Base-by-base conservation (phyloP, 2,329 filamentous ascomycete genomes). In the Lecanicillium sp. region DNA sequence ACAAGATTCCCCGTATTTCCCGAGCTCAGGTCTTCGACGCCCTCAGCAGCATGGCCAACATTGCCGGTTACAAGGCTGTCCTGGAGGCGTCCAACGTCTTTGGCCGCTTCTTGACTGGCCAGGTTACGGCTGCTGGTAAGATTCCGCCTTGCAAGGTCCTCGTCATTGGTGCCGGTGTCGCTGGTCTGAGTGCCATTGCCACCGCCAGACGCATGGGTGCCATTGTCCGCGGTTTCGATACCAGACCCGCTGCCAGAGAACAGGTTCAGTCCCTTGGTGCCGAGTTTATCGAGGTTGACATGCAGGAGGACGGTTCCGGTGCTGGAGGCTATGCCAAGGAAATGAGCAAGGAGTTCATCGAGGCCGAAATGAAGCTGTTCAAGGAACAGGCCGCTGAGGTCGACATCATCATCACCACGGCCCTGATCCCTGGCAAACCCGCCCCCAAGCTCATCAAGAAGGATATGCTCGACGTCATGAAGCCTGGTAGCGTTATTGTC, bases 271-370 rank as follows among this genome's bases (percentile, higher is more conserved):
- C 87, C 5, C 74, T 94, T 1, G 88, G 88, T 18, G 88, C 87
- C 14, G 88, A 94, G 54, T 94, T 94, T 52, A 77, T 94, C 49
- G 86, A 94, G 60, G 87, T 94, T 17, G 82, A 87, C 12, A 70
- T 94, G 17, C 59, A 90, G 48, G 88, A 95, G 61, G 87, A 92
- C 44, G 88, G 88, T 2, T 79, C 83, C 11, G 87, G 87, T 3
- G 79, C 84, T 8, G 87, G 88, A 19, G 88, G 88, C 13, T 95
- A 95, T 53, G 87, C 86, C 38, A 94, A 94, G 55, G 86, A 89
- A 55, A 94, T 94, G 87, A 92, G 86, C 39, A 88, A 90, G 53
- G 87, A 90, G 49, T 95, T 94, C 53, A 87, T 92, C 57, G 86
- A 87, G 44, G 87, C 87, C 5, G 87, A 95, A 59, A 94, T 94